Evolutionary conservation across 2,329 filamentous ascomycete genomes (phyloP).

Genomic region (Ophiostoma angusticollis): DNA sequence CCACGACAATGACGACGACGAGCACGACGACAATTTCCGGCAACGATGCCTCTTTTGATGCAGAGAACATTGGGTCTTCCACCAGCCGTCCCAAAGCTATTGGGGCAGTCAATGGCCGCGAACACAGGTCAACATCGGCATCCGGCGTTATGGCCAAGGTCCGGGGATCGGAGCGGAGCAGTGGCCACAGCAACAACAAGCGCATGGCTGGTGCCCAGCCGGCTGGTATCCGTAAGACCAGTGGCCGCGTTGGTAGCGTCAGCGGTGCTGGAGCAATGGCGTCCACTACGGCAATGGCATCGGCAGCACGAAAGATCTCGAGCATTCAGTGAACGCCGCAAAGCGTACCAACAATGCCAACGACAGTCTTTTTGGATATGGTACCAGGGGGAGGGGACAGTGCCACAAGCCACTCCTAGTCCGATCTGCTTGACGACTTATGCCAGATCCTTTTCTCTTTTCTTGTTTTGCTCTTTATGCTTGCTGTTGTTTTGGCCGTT

Average conservation of each 20-base stretch:
- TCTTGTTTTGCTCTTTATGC: background rate
- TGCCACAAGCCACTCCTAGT: background rate
- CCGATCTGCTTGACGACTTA: constrained; percentile 6
- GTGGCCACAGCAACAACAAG: constrained; percentile 31
- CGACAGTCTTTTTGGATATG: constrained; percentile 3
- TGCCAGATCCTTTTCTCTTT: background rate
- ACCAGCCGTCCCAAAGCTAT: constrained; percentile 36
- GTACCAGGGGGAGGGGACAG: background rate
- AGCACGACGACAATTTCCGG: constrained; percentile 48
- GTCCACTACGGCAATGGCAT: constrained; percentile 26
- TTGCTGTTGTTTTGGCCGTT: too few species aligned
- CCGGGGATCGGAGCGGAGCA: constrained; percentile 28
- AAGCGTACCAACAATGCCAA: background rate
- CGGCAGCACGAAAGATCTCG: constrained; percentile 40
- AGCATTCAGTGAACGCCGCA: constrained; percentile 17
- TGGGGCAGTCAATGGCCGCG: constrained; percentile 7
- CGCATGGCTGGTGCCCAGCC: constrained; percentile 37
- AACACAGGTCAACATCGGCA: constrained; percentile 36
- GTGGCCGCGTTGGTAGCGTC: constrained; percentile 50
- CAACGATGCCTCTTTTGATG: constrained; percentile 56
- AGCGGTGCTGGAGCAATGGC: constrained; percentile 24
- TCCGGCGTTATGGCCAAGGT: constrained; percentile 51
- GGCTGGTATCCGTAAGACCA: constrained; percentile 50
- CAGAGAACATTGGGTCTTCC: constrained; percentile 52
- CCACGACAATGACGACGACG: constrained; percentile 54